Percentiles rank a stretch among this genome's conserved stretches.
Conservation (phyloP, 768 basidiomycete species). For the Lactarius tabidus region DNA sequence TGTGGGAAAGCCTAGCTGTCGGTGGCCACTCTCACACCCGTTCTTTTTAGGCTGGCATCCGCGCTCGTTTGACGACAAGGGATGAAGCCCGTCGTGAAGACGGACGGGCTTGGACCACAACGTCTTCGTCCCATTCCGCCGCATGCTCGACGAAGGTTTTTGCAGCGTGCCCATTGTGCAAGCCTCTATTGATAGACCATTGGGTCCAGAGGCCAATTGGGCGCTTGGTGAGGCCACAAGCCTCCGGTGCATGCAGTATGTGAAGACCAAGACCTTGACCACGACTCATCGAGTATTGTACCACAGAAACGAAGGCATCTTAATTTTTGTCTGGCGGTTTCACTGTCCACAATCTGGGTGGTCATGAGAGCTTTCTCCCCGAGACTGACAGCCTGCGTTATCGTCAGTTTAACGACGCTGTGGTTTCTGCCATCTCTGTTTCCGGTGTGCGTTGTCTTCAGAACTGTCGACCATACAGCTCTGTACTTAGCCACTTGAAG, state of each 20-base stretch:
- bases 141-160: slow-evolving; percentile 72
- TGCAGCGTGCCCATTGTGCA: slow-evolving; percentile 64
- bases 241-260: slow-evolving; percentile 44
- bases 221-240: slow-evolving; percentile 54
- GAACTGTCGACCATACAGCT: neutral
- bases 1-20: neutral
- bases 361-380: slow-evolving; percentile 48
- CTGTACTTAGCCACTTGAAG: slow-evolving; percentile 32
- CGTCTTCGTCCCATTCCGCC: slow-evolving; percentile 72
- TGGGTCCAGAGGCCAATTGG: slow-evolving; percentile 63
- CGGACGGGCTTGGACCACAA: slow-evolving; percentile 76
- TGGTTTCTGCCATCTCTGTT: slow-evolving; percentile 50
- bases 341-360: slow-evolving; percentile 61
- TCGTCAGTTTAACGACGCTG: slow-evolving; percentile 56
- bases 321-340: slow-evolving; percentile 71
- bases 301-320: slow-evolving; percentile 55
- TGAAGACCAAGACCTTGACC: slow-evolving; percentile 1
- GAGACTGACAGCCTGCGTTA: slow-evolving; percentile 44
- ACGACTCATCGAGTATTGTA: neutral
- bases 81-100: slow-evolving; percentile 58
- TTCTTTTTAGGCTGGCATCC: slow-evolving; percentile 45
- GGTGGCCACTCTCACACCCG: neutral
- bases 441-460: slow-evolving; percentile 42
- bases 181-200: slow-evolving; percentile 58
- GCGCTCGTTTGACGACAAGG: slow-evolving; percentile 46